Base-by-base conservation (phyloP, 129 eudicot genomes). In the Tagetes patula region DNA sequence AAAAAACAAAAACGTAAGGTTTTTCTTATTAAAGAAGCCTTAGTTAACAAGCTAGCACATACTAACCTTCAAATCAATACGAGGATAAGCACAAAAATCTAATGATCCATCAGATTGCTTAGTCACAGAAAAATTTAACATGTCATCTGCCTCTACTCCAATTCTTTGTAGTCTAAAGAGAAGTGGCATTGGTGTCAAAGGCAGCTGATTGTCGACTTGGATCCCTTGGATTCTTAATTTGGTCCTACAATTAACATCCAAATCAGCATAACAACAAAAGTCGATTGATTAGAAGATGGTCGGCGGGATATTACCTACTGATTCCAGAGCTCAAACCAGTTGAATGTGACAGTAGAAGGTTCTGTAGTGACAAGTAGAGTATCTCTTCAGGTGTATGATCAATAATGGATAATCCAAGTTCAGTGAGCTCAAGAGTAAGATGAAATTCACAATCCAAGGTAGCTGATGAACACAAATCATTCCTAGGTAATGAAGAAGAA, bases 371-470 rank as follows among this genome's bases (percentile, higher is more conserved):
- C 38, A 91, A 47, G 82, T 95, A 95, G 66, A 95, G 76, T 76
- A 95, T 88, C 88, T 95, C 99, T 81, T 95, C 99, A 33, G 99
- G 99, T 69, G 97, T 91, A 89, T 95, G 99, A 84, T 95, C 99
- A 77, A 91, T 77, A 72, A 95, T 58, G 64, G 99, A 95, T 69
- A 95, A 47, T 48, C 99, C 99, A 55, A 95, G 88, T 75, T 95
- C 99, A 5, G 83, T 83, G 70, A 95, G 85, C 79, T 95, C 99
- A 80, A 95, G 79, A 58, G 84, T 84, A 80, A 88, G 82, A 83
- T 95, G 99, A 76, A 88, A 84, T 88, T 95, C 99, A 79, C 91
- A 48, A 71, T 85, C 81, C 8, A 78, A 80, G 67, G 69, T 69
- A 9, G 27, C 27, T 20, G 77, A 52, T 47, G 82, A 79, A 48